Evolutionary conservation across 1,284 basidiomycete species (phyloP).

Genomic region (Apiotrichum montevideense): DNA sequence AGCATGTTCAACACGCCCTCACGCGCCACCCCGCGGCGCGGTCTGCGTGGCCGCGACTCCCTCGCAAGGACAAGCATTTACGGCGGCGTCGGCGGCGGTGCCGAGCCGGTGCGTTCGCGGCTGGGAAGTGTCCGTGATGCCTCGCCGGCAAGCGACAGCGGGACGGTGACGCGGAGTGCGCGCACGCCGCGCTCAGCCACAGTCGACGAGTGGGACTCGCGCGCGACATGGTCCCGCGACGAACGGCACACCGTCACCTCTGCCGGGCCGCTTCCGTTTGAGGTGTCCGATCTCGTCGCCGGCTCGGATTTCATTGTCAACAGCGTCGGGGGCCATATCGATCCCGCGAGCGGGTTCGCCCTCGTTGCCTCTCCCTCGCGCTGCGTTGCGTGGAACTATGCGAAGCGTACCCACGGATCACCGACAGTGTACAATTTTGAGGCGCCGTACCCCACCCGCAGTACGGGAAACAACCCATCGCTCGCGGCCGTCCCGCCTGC

Average conservation of each 20-base stretch:
- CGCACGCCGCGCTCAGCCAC: slow-evolving; percentile 18
- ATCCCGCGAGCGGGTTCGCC: slow-evolving; percentile 44
- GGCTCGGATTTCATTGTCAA: slow-evolving; percentile 39
- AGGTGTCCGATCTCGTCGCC: slow-evolving; percentile 29
- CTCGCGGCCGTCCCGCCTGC: slow-evolving; percentile 30
- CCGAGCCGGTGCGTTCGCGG: slow-evolving; percentile 5
- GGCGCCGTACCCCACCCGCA: slow-evolving; percentile 28
- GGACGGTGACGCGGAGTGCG: slow-evolving; percentile 3
- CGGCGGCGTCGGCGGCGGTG: neutral
- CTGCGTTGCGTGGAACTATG: slow-evolving; percentile 48
- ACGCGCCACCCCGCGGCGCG: slow-evolving; percentile 30
- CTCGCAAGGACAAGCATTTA: slow-evolving; percentile 16
- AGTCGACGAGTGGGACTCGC: slow-evolving; percentile 19
- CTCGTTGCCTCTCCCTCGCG: slow-evolving; percentile 35
- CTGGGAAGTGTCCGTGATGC: slow-evolving; percentile 3
- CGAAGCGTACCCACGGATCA: slow-evolving; percentile 40
- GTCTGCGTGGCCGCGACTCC: slow-evolving; percentile 17
- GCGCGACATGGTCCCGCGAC: slow-evolving; percentile 33
- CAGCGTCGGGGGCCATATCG: slow-evolving; percentile 39
- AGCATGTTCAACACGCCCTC: slow-evolving; percentile 40
- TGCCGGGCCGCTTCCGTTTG: slow-evolving; percentile 31
- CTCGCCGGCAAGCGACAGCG: slow-evolving; percentile 4
- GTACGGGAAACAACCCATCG: slow-evolving; percentile 5
- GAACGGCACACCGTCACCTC: slow-evolving; percentile 27
- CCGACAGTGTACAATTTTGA: slow-evolving; percentile 41